These are phyloP conservation scores for Carpinus viminea DNA, from an alignment of 306 rosid genomes.

Conservation along the genomic window DNA sequence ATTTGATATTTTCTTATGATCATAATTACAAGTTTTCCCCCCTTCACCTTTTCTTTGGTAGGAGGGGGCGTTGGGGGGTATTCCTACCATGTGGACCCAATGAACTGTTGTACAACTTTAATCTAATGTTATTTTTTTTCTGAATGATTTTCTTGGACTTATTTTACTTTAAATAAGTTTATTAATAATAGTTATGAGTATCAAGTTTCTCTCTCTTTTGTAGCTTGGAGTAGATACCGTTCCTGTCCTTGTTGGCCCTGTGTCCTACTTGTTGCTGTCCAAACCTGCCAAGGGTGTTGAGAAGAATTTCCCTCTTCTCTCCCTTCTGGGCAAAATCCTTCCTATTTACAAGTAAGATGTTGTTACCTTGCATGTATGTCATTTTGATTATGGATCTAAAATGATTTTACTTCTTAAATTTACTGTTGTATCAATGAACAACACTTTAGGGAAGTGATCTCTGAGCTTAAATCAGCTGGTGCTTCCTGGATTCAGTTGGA, in stretches of 20 bases:
- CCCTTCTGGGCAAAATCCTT: constrained; percentile 71
- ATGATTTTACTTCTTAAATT: constrained; percentile 17
- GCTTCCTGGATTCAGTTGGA: constrained; percentile 88
- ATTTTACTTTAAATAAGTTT: background rate
- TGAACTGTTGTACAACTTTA: background rate
- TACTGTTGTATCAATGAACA: constrained; percentile 20
- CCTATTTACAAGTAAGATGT: constrained; percentile 76
- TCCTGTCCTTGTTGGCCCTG: constrained; percentile 87
- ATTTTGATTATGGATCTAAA: constrained; percentile 1
- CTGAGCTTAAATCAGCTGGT: constrained; percentile 92
- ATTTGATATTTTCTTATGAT: background rate
- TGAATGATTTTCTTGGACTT: background rate
- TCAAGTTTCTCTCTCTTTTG: constrained; percentile 17
- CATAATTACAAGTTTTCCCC: background rate
- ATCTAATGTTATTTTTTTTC: background rate
- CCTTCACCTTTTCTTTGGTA: too few relatives aligned
- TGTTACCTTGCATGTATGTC: background rate
- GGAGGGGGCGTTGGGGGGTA: too few relatives aligned
- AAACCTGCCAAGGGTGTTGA: constrained; percentile 90
- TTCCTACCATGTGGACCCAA: background rate
- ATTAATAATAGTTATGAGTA: constrained; percentile 12
- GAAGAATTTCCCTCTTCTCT: constrained; percentile 73
- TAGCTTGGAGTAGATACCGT: constrained; percentile 87
- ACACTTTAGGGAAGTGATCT: constrained; percentile 67
- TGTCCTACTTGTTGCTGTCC: constrained; percentile 84